Evolutionary conservation across 345 rosid genomes (phyloP), one percentile per base, ranked within the genome.

Genomic region (Camelina hispida): DNA sequence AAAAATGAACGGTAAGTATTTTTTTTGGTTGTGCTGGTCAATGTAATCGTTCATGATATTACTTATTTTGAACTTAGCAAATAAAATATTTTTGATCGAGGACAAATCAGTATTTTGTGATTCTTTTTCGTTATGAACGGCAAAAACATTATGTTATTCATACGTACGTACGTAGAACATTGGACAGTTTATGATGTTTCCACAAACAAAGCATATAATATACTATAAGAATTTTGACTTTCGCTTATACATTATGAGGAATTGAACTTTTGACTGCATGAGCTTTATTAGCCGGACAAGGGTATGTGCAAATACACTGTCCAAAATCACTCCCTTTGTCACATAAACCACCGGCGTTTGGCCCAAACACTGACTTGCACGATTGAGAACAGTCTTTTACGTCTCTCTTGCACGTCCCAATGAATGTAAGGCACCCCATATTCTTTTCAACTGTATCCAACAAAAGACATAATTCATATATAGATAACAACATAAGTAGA

Each of bases 251-350:
- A 46, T 46, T 46, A 0, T 47, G 10, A 47, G 20, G 10, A 47
- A 16, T 16, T 16, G 20, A 47, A 47, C 10, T 47, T 47, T 47
- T 47, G 10, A 47, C 4, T 16, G 4, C 52, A 47, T 47, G 52
- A 47, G 48, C 7, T 5, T 44, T 44, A 13, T 28, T n/a, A 30
- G 38, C 18, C 18, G 61, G 61, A 56, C 61, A 56, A 56, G 61
- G 61, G 17, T 28, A 15, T 28, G 18, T 14, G 38, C 12, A 56
- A 28, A 56, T 56, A 56, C 61, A 56, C 18, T 28, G 37, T 56
- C 61, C 38, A 30, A 14, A 5, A 25, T 15, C 12, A 28, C 3
- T 30, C 32, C 32, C 57, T 52, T 10, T 52, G 15, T 52, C 57
- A 15, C 57, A 52, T 14, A 6, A 13, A 54, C 35, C 59, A 43